Evolutionary conservation across 495 filamentous ascomycete genomes (phyloP), one percentile per base, ranked within the genome.

Genomic region (Bathelium albidoporum): DNA sequence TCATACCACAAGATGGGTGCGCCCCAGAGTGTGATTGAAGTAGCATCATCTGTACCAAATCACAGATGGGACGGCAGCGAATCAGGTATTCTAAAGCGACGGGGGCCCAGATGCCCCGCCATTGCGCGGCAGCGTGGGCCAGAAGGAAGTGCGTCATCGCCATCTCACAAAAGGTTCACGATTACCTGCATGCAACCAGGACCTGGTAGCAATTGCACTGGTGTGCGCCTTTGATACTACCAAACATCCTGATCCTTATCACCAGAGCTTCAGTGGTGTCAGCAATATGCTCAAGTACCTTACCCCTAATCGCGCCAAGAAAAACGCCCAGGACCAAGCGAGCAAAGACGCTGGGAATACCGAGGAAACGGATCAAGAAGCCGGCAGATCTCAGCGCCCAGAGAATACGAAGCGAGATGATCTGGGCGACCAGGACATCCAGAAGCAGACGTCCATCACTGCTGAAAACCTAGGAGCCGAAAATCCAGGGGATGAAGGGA

Each of bases 391-490:
- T 39, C 5, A 39, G 5, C 5, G 34, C 34, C 34, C 5, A 39
- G 34, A 39, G 5, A 39, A 5, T 39, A 5, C 5, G 14, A 39
- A 39, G 34, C 34, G 14, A 5, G 34, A 39, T 5, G 14, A 39
- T 14, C 14, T 39, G 34, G 34, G 14, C 5, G 14, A 5, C 34
- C 5, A 55, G 5, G n/a, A 22, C 49, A n/a, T 18, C 5, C 4
- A 55, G n/a, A 55, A 55, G 5, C 26, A 55, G 5, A 55, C 49
- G n/a, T 20, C 22, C 63, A 70, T 72, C 60, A 68, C 60, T 62
- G 64, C 71, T 32, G 70, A 71, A 16, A 55, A 68, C n/a, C 60
- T 65, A 18, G 68, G 67, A 53, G 64, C 71, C 59, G 65, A 69
- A 31, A 68, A 72, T 53, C 64, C 71, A 59, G 34, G 39, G 4